Percentiles rank a stretch among this genome's conserved stretches.
Conservation (phyloP, 768 basidiomycete genomes). For the Leccinum olivaceopallidum region DNA sequence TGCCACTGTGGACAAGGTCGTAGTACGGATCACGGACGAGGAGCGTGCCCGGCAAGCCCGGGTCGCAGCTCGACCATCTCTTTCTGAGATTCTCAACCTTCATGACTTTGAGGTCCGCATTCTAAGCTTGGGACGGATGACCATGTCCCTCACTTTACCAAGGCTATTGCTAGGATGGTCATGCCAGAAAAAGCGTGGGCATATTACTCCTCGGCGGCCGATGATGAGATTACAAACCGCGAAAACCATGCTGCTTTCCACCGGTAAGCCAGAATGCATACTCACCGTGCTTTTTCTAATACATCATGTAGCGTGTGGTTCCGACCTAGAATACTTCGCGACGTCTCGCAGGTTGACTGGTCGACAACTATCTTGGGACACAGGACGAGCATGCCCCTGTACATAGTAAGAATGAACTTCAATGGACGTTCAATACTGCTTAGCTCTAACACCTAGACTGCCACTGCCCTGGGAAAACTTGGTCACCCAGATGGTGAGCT, state of each 20-base stretch:
- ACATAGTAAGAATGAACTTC: constrained; percentile 54
- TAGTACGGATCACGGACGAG: constrained; percentile 63
- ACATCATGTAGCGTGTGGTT: constrained; percentile 73
- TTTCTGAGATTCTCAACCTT: constrained; percentile 81
- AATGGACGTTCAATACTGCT: neutral
- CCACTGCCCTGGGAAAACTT: constrained; percentile 89
- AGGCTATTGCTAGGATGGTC: constrained; percentile 82
- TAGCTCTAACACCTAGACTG: constrained; percentile 44
- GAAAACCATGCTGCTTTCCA: constrained; percentile 94
- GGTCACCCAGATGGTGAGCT: constrained; percentile 96
- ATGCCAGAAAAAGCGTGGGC: constrained; percentile 93
- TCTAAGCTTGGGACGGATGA: neutral
- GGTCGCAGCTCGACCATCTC: constrained; percentile 61
- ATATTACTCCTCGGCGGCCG: constrained; percentile 94
- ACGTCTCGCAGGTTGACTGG: constrained; percentile 86
- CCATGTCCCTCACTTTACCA: constrained; percentile 9
- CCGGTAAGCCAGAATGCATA: constrained; percentile 44
- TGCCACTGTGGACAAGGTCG: constrained; percentile 61
- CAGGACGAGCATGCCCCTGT: constrained; percentile 72
- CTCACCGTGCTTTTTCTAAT: neutral
- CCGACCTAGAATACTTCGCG: constrained; percentile 79
- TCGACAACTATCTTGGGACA: constrained; percentile 82
- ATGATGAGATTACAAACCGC: constrained; percentile 88
- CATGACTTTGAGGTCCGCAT: constrained; percentile 87
- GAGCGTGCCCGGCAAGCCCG: constrained; percentile 71